Evolutionary conservation across 2,329 filamentous ascomycete genomes (phyloP).

Genomic region (Truncatella angustata): DNA sequence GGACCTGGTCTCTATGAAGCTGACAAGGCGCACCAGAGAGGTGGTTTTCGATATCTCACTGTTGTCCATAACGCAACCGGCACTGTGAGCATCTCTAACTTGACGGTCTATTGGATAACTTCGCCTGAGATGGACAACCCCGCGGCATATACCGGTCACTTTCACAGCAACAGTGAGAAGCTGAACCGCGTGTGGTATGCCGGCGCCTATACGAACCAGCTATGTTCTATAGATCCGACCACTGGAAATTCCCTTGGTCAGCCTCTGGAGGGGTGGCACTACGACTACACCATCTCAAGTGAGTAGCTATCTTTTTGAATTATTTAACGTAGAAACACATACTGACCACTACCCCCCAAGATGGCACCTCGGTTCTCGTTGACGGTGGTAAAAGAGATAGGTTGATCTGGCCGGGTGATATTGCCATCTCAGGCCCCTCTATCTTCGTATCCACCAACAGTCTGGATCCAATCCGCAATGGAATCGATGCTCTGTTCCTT

Average conservation of each 20-base stretch:
- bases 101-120: neutral
- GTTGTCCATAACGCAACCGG: neutral
- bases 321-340: neutral
- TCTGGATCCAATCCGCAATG: conserved; percentile 1
- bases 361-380: conserved; percentile 7
- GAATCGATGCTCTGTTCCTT: conserved; percentile 1
- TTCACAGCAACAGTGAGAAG: conserved; percentile 3
- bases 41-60: conserved; percentile 2
- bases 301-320: neutral
- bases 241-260: neutral
- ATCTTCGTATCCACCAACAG: conserved; percentile 6
- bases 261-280: neutral
- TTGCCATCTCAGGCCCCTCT: conserved; percentile 6
- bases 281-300: conserved; percentile 4
- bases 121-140: conserved; percentile 1
- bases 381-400: conserved; percentile 9
- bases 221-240: conserved; percentile 3
- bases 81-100: conserved; percentile 1
- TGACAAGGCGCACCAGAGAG: neutral
- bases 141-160: conserved; percentile 3
- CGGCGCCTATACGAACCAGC: conserved; percentile 6
- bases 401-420: conserved; percentile 8
- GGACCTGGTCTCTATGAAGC: neutral
- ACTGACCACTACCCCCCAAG: neutral
- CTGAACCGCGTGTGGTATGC: conserved; percentile 5